A percentile compares a stretch with the other conserved stretches of the same genome.
Evolutionary conservation across 2,329 filamentous ascomycete genomes (phyloP).

Genomic region (Fusarium cyanostomum): DNA sequence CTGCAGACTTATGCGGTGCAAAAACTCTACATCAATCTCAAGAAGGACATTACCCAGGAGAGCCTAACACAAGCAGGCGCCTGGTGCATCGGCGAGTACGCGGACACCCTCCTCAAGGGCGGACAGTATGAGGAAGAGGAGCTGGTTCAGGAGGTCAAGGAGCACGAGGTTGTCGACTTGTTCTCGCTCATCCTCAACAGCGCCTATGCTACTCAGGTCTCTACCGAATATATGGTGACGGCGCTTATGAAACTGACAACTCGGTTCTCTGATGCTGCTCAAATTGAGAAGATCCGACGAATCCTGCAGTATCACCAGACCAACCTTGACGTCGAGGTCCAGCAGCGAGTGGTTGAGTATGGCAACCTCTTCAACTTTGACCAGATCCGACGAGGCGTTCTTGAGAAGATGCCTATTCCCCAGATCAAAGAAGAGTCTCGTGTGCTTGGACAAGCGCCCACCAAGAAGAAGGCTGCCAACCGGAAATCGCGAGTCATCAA

Average conservation of each 20-base stretch:
- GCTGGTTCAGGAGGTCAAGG: conserved; percentile 79
- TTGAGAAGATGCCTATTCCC: conserved; percentile 97
- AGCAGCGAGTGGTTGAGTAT: conserved; percentile 96
- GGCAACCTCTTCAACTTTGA: conserved; percentile 93
- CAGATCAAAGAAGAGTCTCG: conserved; percentile 96
- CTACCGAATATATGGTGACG: conserved; percentile 95
- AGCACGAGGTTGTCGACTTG: conserved; percentile 92
- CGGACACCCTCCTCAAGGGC: conserved; percentile 86
- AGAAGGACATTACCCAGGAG: conserved; percentile 97
- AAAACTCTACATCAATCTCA: conserved; percentile 89
- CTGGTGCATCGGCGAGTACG: conserved; percentile 98
- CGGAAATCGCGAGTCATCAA: conserved; percentile 81
- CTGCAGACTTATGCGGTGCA: conserved; percentile 96
- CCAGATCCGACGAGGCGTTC: conserved; percentile 83
- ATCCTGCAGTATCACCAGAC: conserved; percentile 81
- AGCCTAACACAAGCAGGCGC: conserved; percentile 91
- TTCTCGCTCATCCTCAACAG: conserved; percentile 93
- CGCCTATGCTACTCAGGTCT: conserved; percentile 89
- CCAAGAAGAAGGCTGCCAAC: conserved; percentile 74
- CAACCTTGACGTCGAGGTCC: conserved; percentile 93
- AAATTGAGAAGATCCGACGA: conserved; percentile 84
- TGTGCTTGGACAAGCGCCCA: conserved; percentile 83
- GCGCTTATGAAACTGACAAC: conserved; percentile 95
- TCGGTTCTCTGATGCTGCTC: conserved; percentile 81
- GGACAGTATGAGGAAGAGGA: conserved; percentile 96